These are phyloP conservation scores for Clavispora vitiphila DNA, from an alignment of 805 yeast species.

Conservation along the genomic window DNA sequence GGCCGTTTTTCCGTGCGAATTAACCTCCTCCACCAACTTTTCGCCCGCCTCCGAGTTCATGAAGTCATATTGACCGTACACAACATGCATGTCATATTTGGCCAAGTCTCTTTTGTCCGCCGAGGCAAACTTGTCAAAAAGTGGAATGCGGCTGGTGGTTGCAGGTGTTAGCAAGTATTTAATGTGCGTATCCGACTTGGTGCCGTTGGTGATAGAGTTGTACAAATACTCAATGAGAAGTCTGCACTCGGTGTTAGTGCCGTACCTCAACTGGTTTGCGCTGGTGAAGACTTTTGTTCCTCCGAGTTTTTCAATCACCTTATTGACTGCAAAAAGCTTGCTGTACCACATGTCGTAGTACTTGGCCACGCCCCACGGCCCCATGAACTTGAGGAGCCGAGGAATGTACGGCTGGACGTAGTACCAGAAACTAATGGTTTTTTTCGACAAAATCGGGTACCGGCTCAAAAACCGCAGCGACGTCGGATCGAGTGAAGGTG, in stretches of 20 bases:
- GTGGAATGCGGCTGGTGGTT: slow-evolving; percentile 62
- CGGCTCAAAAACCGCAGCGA: slow-evolving; percentile 44
- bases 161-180: slow-evolving; percentile 51
- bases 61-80: slow-evolving; percentile 72
- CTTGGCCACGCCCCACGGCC: slow-evolving; percentile 36
- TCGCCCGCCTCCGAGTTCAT: slow-evolving; percentile 59
- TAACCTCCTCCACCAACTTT: slow-evolving; percentile 23
- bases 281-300: slow-evolving; percentile 21
- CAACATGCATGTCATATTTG: slow-evolving; percentile 37
- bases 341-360: slow-evolving; percentile 39
- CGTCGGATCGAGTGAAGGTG: slow-evolving; percentile 40
- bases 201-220: slow-evolving; percentile 35
- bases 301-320: slow-evolving; percentile 27
- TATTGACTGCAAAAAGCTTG: slow-evolving; percentile 36
- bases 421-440: slow-evolving; percentile 33
- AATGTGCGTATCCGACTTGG: slow-evolving; percentile 37
- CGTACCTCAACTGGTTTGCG: slow-evolving; percentile 30
- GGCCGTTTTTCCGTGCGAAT: slow-evolving; percentile 6
- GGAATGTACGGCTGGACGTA: slow-evolving; percentile 42
- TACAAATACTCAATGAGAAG: slow-evolving; percentile 38
- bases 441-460: slow-evolving; percentile 34
- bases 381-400: slow-evolving; percentile 40
- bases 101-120: slow-evolving; percentile 17
- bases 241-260: slow-evolving; percentile 32
- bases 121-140: slow-evolving; percentile 48